Conservation (phyloP, 1,284 basidiomycete species). For the Thecaphora thlaspeos region DNA sequence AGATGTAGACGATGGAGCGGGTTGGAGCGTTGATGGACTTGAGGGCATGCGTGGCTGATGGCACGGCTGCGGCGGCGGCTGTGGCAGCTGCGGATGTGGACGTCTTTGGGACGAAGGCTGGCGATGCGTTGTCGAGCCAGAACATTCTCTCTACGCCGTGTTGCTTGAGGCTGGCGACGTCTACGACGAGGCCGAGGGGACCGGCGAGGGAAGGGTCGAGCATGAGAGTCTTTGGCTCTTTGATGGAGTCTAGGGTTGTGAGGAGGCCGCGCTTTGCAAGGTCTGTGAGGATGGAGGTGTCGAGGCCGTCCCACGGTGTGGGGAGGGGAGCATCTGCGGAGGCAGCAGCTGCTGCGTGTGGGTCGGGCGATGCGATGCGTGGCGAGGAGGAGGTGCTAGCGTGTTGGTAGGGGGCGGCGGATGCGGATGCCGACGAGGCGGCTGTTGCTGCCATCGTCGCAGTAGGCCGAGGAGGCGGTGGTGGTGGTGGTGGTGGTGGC, state of each 20-base stretch:
- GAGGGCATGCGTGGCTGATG: conserved; percentile 5
- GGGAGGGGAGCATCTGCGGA: conserved; percentile 8
- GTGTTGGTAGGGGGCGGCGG: too few relatives aligned
- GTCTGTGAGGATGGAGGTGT: conserved; percentile 30
- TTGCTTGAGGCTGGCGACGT: conserved; percentile 88
- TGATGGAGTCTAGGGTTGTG: conserved; percentile 38
- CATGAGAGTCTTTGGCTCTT: conserved; percentile 79
- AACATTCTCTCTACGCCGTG: conserved; percentile 99
- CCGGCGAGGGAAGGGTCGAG: conserved; percentile 84
- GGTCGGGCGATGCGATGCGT: too few relatives aligned
- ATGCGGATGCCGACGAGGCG: too few relatives aligned
- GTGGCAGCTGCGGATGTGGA: conserved; percentile 11
- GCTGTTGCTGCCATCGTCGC: too few relatives aligned
- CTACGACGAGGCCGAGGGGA: conserved; percentile 86
- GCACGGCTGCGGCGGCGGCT: neutral
- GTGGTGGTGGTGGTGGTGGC: too few relatives aligned
- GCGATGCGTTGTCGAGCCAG: conserved; percentile 73
- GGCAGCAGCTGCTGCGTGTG: conserved; percentile 1
- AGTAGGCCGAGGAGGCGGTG: too few relatives aligned
- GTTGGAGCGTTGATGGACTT: conserved; percentile 67
- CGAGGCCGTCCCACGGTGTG: conserved; percentile 31
- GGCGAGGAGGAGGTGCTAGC: too few relatives aligned
- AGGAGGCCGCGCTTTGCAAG: conserved; percentile 36
- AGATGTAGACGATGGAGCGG: conserved; percentile 89
- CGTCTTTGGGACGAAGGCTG: conserved; percentile 28